A percentile compares a stretch with the other conserved stretches of the same genome.
Conservation (phyloP, 345 rosid species). For the Orychophragmus violaceus region DNA sequence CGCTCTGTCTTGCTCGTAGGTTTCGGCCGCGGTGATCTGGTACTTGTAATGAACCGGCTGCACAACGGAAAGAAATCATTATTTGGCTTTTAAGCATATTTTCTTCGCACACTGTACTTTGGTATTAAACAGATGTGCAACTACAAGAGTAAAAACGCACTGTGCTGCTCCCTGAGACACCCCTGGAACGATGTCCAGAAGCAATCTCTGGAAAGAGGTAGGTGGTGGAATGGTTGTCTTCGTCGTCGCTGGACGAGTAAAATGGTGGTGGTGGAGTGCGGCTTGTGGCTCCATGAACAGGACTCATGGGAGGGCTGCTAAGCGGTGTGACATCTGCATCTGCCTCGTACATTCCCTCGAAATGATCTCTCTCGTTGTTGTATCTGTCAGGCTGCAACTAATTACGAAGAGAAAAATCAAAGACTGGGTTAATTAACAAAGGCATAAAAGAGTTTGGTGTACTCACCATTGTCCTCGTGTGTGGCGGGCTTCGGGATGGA, state of each 20-base stretch:
- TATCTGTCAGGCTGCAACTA: constrained; percentile 8
- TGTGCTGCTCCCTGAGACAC: constrained; percentile 17
- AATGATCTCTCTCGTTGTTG: neutral
- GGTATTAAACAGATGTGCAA: neutral
- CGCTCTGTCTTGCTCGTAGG: constrained; percentile 15
- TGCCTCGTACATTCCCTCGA: too few relatives aligned
- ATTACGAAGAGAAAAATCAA: neutral
- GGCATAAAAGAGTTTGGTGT: too few relatives aligned
- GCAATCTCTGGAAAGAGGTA: constrained; percentile 25
- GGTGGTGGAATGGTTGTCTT: constrained; percentile 15
- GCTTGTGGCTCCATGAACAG: constrained; percentile 1
- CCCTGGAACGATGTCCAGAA: constrained; percentile 17
- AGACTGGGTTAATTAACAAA: neutral
- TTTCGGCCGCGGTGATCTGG: neutral
- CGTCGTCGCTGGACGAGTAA: constrained; percentile 21
- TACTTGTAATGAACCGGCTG: constrained; percentile 27
- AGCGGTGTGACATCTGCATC: constrained; percentile 18
- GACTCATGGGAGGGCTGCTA: constrained; percentile 17
- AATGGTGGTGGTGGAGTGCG: constrained; percentile 14
- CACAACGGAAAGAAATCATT: neutral
- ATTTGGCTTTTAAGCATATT: neutral
- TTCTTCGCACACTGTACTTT: neutral
- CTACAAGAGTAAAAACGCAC: neutral
- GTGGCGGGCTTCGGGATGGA: constrained; percentile 19
- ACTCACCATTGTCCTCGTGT: constrained; percentile 9